phyloP scores from a whole-genome alignment of 2,329 filamentous ascomycete species.

The Sclerotinia trifoliorum region DNA sequence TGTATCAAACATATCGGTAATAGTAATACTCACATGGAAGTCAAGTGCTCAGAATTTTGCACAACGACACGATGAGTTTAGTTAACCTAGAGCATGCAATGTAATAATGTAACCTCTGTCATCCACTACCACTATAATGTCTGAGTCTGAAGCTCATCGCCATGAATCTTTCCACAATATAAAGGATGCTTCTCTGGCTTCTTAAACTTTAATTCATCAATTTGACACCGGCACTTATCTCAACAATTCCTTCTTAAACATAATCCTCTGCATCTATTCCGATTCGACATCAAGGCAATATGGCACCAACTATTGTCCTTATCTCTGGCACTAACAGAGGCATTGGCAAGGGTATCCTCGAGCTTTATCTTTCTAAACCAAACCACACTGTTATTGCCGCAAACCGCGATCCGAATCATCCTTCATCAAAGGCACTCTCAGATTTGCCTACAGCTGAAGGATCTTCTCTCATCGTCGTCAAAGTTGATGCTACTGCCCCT shows the following conservation, averaged over 20 bases:
- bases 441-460: constrained; percentile 27
- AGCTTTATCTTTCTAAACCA: constrained; percentile 40
- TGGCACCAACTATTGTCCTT: constrained; percentile 13
- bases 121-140: not conserved
- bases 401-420: constrained; percentile 37
- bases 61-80: not conserved
- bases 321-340: constrained; percentile 31
- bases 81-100: not conserved
- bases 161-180: not conserved
- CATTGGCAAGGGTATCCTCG: constrained; percentile 40
- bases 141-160: not conserved
- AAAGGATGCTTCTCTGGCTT: not conserved
- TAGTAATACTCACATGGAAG: not conserved
- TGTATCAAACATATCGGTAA: no score
- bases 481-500: constrained; percentile 44
- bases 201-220: not conserved
- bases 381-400: constrained; percentile 44
- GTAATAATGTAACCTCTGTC: not conserved
- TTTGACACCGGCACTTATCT: not conserved
- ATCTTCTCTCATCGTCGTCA: constrained; percentile 45
- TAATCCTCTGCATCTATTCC: no score
- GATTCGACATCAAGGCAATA: not conserved
- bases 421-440: constrained; percentile 37
- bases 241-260: not conserved
- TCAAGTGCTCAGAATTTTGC: not conserved